These are phyloP conservation scores for Acacia crassicarpa DNA, from an alignment of 306 rosid genomes.

Conservation along the genomic window DNA sequence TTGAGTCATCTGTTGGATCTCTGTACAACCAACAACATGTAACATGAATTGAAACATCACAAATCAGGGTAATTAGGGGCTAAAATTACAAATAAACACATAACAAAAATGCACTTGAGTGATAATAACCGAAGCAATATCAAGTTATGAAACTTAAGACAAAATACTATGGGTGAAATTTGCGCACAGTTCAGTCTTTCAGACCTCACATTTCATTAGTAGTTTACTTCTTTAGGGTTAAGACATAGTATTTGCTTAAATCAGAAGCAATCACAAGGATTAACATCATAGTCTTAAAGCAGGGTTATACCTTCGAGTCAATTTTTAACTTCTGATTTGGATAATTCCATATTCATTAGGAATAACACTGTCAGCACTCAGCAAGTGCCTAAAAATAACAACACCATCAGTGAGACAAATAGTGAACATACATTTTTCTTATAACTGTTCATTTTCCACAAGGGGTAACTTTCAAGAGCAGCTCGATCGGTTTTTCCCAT, in stretches of 20 bases:
- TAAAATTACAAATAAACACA: no score
- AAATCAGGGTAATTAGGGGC: no score
- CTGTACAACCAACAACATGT: no score
- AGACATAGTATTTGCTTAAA: constrained; percentile 5
- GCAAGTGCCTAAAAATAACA: constrained; percentile 72
- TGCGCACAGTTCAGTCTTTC: background rate
- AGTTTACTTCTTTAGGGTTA: constrained; percentile 6
- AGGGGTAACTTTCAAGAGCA: background rate
- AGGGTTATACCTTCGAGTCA: constrained; percentile 76
- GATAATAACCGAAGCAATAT: constrained; percentile 21
- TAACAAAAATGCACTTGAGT: background rate
- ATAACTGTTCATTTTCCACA: background rate
- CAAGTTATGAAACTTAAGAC: no score
- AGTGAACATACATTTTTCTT: background rate
- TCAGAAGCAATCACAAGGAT: background rate
- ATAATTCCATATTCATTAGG: constrained; percentile 96
- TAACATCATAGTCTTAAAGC: constrained; percentile 4
- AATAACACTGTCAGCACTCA: constrained; percentile 88
- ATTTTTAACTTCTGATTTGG: constrained; percentile 89
- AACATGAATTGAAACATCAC: no score
- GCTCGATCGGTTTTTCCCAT: background rate
- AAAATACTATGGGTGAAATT: background rate
- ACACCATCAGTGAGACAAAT: constrained; percentile 16
- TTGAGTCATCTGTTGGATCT: no score
- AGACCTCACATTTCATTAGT: constrained; percentile 19